Percentiles rank a stretch among this genome's conserved stretches.
Conservation (phyloP, 2,329 filamentous ascomycete species). For the Achaetomium macrosporum region DNA sequence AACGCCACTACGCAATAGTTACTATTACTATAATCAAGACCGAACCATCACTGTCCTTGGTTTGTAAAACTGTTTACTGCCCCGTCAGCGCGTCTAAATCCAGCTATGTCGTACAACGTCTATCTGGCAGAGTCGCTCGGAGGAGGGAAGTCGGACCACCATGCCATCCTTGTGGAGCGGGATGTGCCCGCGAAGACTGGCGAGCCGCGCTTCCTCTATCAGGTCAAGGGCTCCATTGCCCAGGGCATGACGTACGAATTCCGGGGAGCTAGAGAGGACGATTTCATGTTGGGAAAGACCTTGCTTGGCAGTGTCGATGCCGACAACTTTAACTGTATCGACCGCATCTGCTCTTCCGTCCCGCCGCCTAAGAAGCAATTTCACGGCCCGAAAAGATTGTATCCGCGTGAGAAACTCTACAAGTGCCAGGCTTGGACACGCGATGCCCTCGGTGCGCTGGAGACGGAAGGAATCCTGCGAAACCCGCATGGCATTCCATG, state of each 20-base stretch:
- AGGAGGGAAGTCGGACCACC: background rate
- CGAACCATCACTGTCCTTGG: too few relatives aligned
- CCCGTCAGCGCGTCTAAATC: too few relatives aligned
- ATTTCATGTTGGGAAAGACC: background rate
- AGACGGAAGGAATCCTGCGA: background rate
- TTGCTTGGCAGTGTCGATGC: background rate
- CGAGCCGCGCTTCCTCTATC: background rate
- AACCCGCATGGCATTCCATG: background rate
- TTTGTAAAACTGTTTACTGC: too few relatives aligned
- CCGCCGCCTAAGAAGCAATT: background rate
- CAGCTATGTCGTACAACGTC: background rate
- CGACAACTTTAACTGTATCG: background rate
- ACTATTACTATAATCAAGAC: too few relatives aligned
- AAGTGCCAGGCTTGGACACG: constrained; percentile 3
- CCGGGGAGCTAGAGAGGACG: background rate
- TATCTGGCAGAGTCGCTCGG: constrained; percentile 1
- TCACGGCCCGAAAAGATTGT: background rate
- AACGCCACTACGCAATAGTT: too few relatives aligned
- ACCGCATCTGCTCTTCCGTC: background rate
- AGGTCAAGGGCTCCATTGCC: background rate
- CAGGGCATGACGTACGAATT: background rate
- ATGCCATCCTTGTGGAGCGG: background rate
- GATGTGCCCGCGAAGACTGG: background rate
- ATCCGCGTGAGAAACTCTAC: background rate
- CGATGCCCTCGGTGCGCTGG: background rate